These are phyloP conservation scores for Spergularia azorica DNA, from an alignment of 179 eudicot species.

Conservation along the genomic window DNA sequence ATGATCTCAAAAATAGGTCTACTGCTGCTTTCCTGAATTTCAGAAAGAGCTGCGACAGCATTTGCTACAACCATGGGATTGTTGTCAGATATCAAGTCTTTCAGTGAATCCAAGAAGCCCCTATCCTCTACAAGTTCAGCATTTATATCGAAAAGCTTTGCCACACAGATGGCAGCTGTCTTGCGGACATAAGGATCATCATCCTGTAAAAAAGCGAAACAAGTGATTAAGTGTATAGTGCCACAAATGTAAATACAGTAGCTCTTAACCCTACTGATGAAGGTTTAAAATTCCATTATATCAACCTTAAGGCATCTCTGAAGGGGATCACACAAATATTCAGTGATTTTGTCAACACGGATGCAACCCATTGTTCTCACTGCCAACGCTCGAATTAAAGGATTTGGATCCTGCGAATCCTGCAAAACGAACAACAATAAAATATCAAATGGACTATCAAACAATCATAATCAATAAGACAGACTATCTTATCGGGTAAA, in stretches of 20 bases:
- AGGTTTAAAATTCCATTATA: background rate
- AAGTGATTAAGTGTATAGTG: conserved; percentile 1
- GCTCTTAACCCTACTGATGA: conserved; percentile 5
- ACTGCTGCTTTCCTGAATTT: conserved; percentile 89
- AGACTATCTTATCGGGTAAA: background rate
- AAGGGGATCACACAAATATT: conserved; percentile 95
- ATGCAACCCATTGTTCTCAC: conserved; percentile 99
- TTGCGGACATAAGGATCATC: conserved; percentile 99
- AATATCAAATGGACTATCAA: conserved; percentile 3
- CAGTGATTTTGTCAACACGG: conserved; percentile 97
- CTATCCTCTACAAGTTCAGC: conserved; percentile 99
- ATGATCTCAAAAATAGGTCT: conserved; percentile 90
- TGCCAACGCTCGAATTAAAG: conserved; percentile 96
- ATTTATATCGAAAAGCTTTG: conserved; percentile 95
- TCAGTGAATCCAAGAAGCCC: conserved; percentile 94
- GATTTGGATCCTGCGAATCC: conserved; percentile 99
- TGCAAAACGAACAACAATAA: conserved; percentile 37
- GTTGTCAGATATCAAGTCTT: conserved; percentile 97
- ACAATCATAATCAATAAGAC: background rate
- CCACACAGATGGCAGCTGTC: conserved; percentile 99
- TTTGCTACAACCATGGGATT: conserved; percentile 99
- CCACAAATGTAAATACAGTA: background rate
- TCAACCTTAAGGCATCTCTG: conserved; percentile 97
- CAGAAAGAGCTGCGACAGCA: conserved; percentile 99
- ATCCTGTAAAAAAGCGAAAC: conserved; percentile 52